Evolutionary conservation across 345 rosid genomes (phyloP).

Genomic region (Eutrema japonicum): DNA sequence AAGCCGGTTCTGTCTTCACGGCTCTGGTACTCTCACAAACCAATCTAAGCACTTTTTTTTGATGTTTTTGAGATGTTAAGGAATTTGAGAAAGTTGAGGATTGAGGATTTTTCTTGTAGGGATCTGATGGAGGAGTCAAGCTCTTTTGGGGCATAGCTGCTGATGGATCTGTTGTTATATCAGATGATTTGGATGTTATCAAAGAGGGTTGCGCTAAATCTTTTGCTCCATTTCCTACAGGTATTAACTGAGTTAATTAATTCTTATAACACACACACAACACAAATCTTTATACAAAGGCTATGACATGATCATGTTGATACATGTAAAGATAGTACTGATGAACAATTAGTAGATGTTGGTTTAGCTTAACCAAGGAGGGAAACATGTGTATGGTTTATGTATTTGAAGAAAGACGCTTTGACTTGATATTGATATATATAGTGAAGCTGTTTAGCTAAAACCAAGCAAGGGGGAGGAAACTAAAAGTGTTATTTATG

Average conservation of each 20-base stretch:
- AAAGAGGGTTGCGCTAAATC: constrained; percentile 96
- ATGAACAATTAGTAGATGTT: neutral
- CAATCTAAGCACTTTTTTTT: neutral
- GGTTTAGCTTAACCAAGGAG: neutral
- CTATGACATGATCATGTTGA: neutral
- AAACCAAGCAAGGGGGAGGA: neutral
- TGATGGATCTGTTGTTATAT: constrained; percentile 88
- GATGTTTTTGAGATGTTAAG: neutral
- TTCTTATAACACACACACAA: neutral
- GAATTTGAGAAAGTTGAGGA: neutral
- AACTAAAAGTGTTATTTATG: neutral
- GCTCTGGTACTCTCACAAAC: constrained; percentile 59
- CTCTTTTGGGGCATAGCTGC: constrained; percentile 91
- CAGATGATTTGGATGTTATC: constrained; percentile 77
- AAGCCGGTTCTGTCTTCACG: constrained; percentile 75
- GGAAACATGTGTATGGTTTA: neutral
- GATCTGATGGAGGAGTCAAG: constrained; percentile 83
- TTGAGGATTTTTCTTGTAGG: constrained; percentile 48
- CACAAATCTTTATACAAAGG: neutral
- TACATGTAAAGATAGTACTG: neutral
- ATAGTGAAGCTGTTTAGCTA: neutral
- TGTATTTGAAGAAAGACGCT: neutral
- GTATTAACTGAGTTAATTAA: constrained; percentile 30
- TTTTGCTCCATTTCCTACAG: constrained; percentile 87
- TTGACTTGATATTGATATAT: neutral